Conservation (phyloP, 2,329 filamentous ascomycete species). For the Fusarium veterinarium region DNA sequence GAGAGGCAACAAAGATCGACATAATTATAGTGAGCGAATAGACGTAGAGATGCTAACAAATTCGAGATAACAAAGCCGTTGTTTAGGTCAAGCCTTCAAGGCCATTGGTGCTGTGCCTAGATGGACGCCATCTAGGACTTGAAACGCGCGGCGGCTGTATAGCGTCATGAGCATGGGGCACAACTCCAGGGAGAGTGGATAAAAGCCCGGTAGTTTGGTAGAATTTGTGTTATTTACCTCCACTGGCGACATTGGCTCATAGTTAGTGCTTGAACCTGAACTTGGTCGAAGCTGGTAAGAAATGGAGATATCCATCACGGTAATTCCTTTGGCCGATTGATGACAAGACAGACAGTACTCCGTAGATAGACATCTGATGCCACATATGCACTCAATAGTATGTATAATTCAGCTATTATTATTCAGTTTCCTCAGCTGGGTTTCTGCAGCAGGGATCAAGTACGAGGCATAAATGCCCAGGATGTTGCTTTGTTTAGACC, state of each 20-base stretch:
- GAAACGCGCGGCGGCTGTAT: conserved; percentile 40
- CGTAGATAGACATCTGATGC: background rate
- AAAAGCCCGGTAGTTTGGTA: conserved; percentile 21
- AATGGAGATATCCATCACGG: conserved; percentile 3
- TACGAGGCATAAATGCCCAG: background rate
- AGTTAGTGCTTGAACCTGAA: background rate
- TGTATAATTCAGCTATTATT: conserved; percentile 10
- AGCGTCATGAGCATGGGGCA: conserved; percentile 16
- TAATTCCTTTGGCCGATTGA: background rate
- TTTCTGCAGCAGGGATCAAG: conserved; percentile 1
- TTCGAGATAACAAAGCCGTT: conserved; percentile 21
- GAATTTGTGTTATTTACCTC: background rate
- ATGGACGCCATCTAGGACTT: conserved; percentile 39
- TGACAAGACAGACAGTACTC: background rate
- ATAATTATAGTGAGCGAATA: conserved; percentile 7
- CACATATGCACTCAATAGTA: background rate
- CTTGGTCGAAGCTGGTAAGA: conserved; percentile 1
- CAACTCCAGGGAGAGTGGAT: conserved; percentile 4
- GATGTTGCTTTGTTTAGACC: background rate
- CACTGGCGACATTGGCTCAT: conserved; percentile 9
- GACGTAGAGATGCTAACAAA: background rate
- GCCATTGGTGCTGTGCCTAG: conserved; percentile 4
- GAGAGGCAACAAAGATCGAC: background rate
- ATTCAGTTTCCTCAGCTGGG: conserved; percentile 9
- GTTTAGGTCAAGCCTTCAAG: background rate